phyloP scores from a whole-genome alignment of 164 flowering plant species.

The Santalum album region DNA sequence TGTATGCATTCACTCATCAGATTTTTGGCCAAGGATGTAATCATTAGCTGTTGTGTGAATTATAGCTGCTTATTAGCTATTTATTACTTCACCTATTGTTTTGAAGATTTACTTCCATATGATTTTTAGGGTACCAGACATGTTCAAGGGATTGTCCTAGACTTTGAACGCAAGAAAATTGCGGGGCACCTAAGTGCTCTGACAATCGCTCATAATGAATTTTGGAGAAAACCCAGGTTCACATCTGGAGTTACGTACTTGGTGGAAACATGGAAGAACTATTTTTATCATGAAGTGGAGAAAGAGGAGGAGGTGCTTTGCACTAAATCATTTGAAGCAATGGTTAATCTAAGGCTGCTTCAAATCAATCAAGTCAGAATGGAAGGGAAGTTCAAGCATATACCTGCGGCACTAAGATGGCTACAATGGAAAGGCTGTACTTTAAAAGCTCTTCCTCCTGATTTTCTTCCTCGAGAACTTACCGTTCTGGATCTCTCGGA shows the following conservation, averaged over 20 bases:
- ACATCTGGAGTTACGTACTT: conserved; percentile 10
- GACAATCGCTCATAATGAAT: background rate
- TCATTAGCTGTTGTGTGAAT: too few species aligned
- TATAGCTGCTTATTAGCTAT: too few species aligned
- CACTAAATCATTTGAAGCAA: conserved; percentile 17
- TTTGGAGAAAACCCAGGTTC: conserved; percentile 5
- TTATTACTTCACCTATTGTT: too few species aligned
- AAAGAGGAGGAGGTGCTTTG: conserved; percentile 6
- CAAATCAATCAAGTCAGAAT: conserved; percentile 22
- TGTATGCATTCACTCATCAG: too few species aligned
- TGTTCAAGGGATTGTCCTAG: conserved; percentile 26
- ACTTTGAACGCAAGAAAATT: conserved; percentile 12
- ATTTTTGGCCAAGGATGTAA: too few species aligned
- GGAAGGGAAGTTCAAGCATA: conserved; percentile 19
- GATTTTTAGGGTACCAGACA: conserved; percentile 22
- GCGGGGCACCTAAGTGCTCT: background rate
- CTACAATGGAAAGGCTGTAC: conserved; percentile 36
- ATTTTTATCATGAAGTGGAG: conserved; percentile 2
- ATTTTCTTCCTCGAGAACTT: conserved; percentile 15
- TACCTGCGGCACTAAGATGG: conserved; percentile 34
- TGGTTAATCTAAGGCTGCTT: conserved; percentile 33
- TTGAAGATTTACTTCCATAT: too few species aligned
- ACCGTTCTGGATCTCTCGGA: conserved; percentile 40
- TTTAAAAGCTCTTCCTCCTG: conserved; percentile 22
- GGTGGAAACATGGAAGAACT: conserved; percentile 6